Conservation (phyloP, 305 asterid genomes). For the Fraxinus ornus region DNA sequence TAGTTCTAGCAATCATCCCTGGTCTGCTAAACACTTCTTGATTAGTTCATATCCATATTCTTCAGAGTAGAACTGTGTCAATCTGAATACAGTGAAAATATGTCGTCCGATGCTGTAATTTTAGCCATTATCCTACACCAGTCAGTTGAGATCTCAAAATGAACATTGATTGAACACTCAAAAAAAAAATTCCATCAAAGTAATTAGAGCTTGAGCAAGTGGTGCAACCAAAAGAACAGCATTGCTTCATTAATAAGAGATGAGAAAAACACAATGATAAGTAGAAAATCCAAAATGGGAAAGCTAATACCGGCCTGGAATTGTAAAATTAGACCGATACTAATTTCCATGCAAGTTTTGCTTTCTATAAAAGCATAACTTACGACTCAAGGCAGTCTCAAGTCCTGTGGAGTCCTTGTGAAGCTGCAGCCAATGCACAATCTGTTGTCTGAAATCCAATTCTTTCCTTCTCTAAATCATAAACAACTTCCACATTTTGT, state of each 20-base stretch:
- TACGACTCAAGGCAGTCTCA: neutral
- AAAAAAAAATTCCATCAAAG: neutral
- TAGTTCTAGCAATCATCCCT: neutral
- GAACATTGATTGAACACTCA: neutral
- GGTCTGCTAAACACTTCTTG: neutral
- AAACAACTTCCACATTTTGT: constrained; percentile 76
- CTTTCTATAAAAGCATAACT: neutral
- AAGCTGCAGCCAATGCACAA: constrained; percentile 52
- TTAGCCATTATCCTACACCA: neutral
- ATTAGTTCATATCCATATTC: neutral
- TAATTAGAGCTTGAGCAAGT: neutral
- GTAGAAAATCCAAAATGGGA: constrained; percentile 6
- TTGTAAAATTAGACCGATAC: neutral
- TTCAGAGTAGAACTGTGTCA: neutral
- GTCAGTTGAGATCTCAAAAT: neutral
- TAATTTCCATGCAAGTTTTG: neutral
- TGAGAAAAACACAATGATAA: constrained; percentile 4
- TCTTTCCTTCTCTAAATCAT: constrained; percentile 69
- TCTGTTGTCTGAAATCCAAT: constrained; percentile 65
- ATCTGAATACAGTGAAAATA: neutral
- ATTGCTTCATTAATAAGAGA: neutral
- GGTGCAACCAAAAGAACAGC: neutral
- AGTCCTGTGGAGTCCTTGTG: constrained; percentile 40
- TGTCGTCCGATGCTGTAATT: neutral
- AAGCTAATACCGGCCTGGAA: constrained; percentile 18